Base-by-base conservation (phyloP, 164 flowering plant genomes). In the Macadamia tetraphylla region DNA sequence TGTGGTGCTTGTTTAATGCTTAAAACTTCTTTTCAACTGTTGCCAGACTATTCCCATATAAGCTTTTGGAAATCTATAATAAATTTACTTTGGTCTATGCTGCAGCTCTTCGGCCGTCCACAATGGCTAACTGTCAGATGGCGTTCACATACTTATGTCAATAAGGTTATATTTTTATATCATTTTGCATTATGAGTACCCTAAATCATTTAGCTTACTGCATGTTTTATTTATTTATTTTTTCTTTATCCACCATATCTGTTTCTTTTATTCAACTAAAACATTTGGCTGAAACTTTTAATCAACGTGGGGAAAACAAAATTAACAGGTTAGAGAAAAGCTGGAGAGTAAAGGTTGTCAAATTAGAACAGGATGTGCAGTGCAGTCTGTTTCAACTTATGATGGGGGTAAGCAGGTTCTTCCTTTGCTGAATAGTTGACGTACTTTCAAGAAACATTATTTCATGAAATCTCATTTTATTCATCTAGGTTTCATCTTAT, bases 41-140 rank as follows among this genome's bases (percentile, higher is more conserved):
- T 8, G 13, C 17, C 14, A 11, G 3, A 46, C 44, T 12, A 40
- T 59, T 42, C 23, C 56, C 17, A 9, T 46, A 31, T 59, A 6
- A 42, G 17, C 46, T 30, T 23, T 61, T 31, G 17, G 13, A 49
- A n/a, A 13, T 12, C 4, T 2, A 30, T 68, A 30, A 9, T 15
- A 49, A 23, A 15, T 31, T 58, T 63, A 29, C 23, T 65, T 42
- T 35, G 66, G 29, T 67, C 55, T 48, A 18, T 15, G 67, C 2
- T 76, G 67, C 87, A 93, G 98, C 77, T 91, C 44, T 84, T 91
- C 74, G 96, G 94, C 35, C 87, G 96, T 35, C 97, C 98, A 57
- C 97, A 88, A 57, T 94, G 96, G 96, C 89, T 91, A 23, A 94
- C 96, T 2, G 91, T 91, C 9, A 82, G 74, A 78, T 64, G 84